Evolutionary conservation across 2,329 filamentous ascomycete species (phyloP), one percentile per base, ranked within the genome.

Genomic region (Coniella vitis): DNA sequence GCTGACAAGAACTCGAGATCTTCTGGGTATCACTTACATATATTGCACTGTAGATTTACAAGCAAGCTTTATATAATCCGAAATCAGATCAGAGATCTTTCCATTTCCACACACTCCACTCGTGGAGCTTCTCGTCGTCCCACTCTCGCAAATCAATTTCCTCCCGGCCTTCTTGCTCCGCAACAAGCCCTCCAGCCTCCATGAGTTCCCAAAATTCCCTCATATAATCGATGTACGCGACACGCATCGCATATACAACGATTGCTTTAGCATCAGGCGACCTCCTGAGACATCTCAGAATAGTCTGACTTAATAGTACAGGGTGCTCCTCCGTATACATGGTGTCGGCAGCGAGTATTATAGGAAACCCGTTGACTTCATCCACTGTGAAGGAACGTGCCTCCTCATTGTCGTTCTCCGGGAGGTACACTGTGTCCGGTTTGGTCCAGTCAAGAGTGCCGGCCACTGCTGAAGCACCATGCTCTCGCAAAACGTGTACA

Each of bases 51-150:
- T n/a, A n/a, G n/a, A n/a, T n/a, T n/a, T n/a, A n/a, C n/a, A n/a
- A n/a, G n/a, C n/a, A n/a, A n/a, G n/a, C n/a, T n/a, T n/a, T n/a
- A n/a, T n/a, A n/a, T n/a, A n/a, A n/a, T 17, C 14, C 25, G 10
- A 29, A 10, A 29, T 5, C 4, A 37, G n/a, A 29, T 41, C n/a
- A 41, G n/a, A 53, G 22, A 7, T 53, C 51, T 7, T 50, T 51
- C 51, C 51, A 53, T 12, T 53, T 53, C 51, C 51, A 53, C 12
- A 53, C 51, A 10, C 44, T 49, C 51, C 51, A 53, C 22, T 53
- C 51, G 12, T 53, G 51, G 2, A 53, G 43, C 36, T 53, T 53
- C 22, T 53, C 51, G 12, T 53, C 51, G 21, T 53, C 51, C 51
- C 51, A 53, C 19, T 53, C 51, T 20, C 38, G 36, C 3, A 50